These are phyloP conservation scores for Irpex sp. DNA, from an alignment of 1,284 basidiomycete species.

Conservation along the genomic window DNA sequence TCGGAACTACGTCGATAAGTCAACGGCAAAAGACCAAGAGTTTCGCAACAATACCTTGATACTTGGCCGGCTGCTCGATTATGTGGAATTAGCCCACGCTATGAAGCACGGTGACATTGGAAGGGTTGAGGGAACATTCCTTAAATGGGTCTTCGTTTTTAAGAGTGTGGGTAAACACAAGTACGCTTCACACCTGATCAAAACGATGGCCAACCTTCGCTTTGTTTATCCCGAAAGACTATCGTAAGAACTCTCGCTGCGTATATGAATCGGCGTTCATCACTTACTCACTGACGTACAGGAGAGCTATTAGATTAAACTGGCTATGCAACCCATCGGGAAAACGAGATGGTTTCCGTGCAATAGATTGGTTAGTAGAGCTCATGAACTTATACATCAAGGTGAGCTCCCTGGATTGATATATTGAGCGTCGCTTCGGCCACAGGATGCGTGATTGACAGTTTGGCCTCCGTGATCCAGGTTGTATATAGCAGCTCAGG, in stretches of 20 bases:
- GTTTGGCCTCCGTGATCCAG: not conserved
- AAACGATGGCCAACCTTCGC: conserved; percentile 15
- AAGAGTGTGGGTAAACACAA: conserved; percentile 25
- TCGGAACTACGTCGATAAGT: conserved; percentile 16
- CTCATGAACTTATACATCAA: conserved; percentile 28
- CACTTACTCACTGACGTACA: conserved; percentile 1
- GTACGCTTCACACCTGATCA: conserved; percentile 25
- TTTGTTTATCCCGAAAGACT: conserved; percentile 11
- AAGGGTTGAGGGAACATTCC: conserved; percentile 22
- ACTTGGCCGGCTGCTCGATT: conserved; percentile 22
- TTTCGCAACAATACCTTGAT: conserved; percentile 21
- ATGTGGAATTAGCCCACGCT: conserved; percentile 25
- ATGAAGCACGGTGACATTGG: conserved; percentile 31
- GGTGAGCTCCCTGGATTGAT: not conserved
- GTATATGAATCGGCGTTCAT: not conserved
- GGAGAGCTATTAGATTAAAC: conserved; percentile 23
- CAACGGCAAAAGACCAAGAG: conserved; percentile 14
- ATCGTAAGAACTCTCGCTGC: not conserved
- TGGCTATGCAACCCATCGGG: conserved; percentile 28
- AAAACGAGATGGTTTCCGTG: conserved; percentile 20
- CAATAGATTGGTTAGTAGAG: conserved; percentile 29
- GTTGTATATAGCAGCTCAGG: not conserved
- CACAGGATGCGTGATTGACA: no score
- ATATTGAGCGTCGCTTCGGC: no score
- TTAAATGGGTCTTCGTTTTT: conserved; percentile 28